A percentile compares a stretch with the other conserved stretches of the same genome.
phyloP scores from a whole-genome alignment of 1,284 basidiomycete genomes.

The Ustilago lituana region DNA sequence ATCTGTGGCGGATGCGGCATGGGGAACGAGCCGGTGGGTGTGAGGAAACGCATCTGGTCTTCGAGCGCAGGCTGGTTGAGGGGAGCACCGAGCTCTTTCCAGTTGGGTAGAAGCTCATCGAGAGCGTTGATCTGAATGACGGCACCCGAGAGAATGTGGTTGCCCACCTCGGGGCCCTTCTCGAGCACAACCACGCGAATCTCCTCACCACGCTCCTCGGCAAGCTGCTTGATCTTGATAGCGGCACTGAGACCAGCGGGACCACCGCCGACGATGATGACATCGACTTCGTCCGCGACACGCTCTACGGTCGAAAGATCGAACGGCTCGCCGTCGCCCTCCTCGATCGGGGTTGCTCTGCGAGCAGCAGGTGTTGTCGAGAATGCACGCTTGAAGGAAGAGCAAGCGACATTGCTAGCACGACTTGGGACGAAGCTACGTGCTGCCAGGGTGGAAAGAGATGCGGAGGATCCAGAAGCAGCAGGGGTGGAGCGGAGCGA shows the following conservation, averaged over 20 bases:
- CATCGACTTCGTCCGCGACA: conserved; percentile 79
- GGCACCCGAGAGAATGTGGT: conserved; percentile 94
- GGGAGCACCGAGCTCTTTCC: conserved; percentile 74
- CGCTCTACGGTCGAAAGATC: conserved; percentile 64
- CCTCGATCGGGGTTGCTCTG: conserved; percentile 50
- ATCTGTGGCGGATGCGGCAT: conserved; percentile 98
- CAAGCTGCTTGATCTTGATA: conserved; percentile 92
- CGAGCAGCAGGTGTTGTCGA: conserved; percentile 30
- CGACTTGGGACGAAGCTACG: conserved; percentile 17
- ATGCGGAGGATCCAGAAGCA: conserved; percentile 17
- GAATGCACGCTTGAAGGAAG: conserved; percentile 29
- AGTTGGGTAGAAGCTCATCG: conserved; percentile 89
- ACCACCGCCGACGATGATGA: conserved; percentile 95
- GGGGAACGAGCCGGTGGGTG: conserved; percentile 77
- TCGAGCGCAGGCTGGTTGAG: conserved; percentile 82
- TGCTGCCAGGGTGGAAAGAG: conserved; percentile 21
- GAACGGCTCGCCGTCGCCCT: conserved; percentile 58
- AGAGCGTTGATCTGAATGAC: conserved; percentile 92
- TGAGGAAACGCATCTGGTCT: conserved; percentile 88
- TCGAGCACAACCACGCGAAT: conserved; percentile 93
- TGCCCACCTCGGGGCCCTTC: conserved; percentile 91
- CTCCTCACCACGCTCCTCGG: conserved; percentile 78
- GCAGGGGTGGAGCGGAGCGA: conserved; percentile 25
- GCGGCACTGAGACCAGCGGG: conserved; percentile 96
- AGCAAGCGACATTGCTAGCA: conserved; percentile 13